Conservation (phyloP, 192 early-diverging fungal species). For the Coemansia sp. region DNA sequence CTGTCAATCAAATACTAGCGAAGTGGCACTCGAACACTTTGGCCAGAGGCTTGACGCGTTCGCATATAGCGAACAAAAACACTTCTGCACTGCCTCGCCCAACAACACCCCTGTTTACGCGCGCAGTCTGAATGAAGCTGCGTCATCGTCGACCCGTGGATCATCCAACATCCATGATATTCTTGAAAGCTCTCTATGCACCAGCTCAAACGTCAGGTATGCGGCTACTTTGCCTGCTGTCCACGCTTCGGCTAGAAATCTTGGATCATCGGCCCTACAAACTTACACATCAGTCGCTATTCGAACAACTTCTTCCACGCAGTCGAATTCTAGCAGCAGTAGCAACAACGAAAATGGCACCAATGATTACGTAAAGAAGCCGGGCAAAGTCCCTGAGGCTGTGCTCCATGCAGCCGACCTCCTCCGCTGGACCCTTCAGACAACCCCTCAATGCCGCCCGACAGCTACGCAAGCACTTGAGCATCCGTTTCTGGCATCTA, state of each 20-base stretch:
- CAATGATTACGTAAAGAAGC: constrained; percentile 6
- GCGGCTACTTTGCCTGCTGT: neutral
- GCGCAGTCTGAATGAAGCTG: constrained; percentile 11
- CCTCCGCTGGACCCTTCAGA: constrained; percentile 60
- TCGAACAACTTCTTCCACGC: neutral
- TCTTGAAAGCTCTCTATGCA: constrained; percentile 5
- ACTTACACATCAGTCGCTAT: neutral
- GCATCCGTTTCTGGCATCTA: constrained; percentile 60
- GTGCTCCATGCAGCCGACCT: constrained; percentile 67
- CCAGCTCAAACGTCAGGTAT: constrained; percentile 29
- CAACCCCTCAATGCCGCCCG: constrained; percentile 59
- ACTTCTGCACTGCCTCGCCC: constrained; percentile 24
- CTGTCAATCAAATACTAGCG: constrained; percentile 2
- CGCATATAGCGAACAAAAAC: neutral
- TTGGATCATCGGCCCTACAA: neutral
- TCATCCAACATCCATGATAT: neutral
- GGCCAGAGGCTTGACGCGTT: neutral
- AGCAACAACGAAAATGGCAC: neutral
- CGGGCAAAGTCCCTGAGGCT: constrained; percentile 47
- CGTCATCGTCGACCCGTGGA: neutral
- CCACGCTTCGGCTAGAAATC: neutral
- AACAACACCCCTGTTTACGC: constrained; percentile 26
- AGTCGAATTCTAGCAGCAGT: constrained; percentile 1
- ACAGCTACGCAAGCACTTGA: constrained; percentile 59
- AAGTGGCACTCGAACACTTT: neutral